Conservation (phyloP, 768 basidiomycete species). For the Boletus rufocinnamomeus region DNA sequence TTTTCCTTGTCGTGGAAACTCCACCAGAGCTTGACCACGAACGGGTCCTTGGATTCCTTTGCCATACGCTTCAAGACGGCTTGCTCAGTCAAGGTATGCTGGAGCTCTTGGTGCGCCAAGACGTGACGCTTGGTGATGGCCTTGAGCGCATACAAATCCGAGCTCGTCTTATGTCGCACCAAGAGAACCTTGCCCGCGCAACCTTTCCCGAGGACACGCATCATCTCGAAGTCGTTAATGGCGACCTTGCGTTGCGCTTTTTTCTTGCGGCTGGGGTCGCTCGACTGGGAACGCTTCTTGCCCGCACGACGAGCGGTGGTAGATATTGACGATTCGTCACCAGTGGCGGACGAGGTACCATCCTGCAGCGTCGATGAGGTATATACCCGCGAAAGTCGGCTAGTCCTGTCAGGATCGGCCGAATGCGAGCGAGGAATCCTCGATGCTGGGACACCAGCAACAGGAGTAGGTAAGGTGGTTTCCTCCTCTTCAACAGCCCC, state of each 20-base stretch:
- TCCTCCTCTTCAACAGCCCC: slow-evolving; percentile 33
- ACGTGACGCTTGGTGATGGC: slow-evolving; percentile 98
- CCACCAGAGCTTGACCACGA: slow-evolving; percentile 96
- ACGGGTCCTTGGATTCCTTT: slow-evolving; percentile 84
- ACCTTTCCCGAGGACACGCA: slow-evolving; percentile 94
- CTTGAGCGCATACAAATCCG: slow-evolving; percentile 88
- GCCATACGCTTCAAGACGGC: slow-evolving; percentile 94
- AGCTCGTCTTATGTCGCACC: slow-evolving; percentile 74
- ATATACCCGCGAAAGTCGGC: slow-evolving; percentile 59
- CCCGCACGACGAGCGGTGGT: slow-evolving; percentile 48
- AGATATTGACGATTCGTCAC: slow-evolving; percentile 74
- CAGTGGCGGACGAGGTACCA: slow-evolving; percentile 57
- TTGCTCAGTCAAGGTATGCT: slow-evolving; percentile 96
- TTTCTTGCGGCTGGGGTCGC: slow-evolving; percentile 53
- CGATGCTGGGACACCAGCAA: slow-evolving; percentile 38
- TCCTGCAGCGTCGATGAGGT: slow-evolving; percentile 53
- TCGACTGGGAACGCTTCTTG: slow-evolving; percentile 57
- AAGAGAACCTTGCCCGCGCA: slow-evolving; percentile 97
- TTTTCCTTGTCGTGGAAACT: slow-evolving; percentile 98
- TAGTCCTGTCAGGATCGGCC: slow-evolving; percentile 69
- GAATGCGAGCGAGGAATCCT: slow-evolving; percentile 80
- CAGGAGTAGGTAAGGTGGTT: slow-evolving; percentile 38
- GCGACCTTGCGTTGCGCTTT: slow-evolving; percentile 65
- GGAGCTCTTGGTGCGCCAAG: slow-evolving; percentile 92
- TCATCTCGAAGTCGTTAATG: slow-evolving; percentile 95